Evolutionary conservation across 306 rosid species (phyloP).

Genomic region (Urtica urens): DNA sequence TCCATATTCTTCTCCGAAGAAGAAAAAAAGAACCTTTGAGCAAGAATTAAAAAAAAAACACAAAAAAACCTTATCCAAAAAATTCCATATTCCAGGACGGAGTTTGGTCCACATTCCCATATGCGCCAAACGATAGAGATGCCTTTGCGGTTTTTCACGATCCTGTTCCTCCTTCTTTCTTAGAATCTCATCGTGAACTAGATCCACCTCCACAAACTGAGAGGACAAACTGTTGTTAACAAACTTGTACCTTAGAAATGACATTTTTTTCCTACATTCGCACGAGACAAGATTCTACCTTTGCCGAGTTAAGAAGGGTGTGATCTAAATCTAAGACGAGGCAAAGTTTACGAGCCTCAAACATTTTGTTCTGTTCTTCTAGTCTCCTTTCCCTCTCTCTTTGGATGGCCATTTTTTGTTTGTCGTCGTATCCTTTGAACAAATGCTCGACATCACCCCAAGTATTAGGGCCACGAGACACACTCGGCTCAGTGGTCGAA

Average conservation of each 20-base stretch:
- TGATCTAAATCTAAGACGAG: conserved; percentile 98
- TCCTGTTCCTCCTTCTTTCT: conserved; percentile 87
- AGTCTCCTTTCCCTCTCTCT: conserved; percentile 91
- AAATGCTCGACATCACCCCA: conserved; percentile 91
- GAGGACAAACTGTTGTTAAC: conserved; percentile 15
- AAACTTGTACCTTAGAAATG: conserved; percentile 9
- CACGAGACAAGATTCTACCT: conserved; percentile 59
- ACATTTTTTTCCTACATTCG: conserved; percentile 10
- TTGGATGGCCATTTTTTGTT: conserved; percentile 90
- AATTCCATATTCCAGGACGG: conserved; percentile 95
- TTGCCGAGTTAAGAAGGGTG: conserved; percentile 96
- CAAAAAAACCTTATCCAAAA: conserved; percentile 79
- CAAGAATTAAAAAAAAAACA: conserved; percentile 3
- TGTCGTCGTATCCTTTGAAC: conserved; percentile 80
- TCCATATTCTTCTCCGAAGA: conserved; percentile 9
- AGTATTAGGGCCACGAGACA: conserved; percentile 37
- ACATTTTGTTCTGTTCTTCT: conserved; percentile 91
- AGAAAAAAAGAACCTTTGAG: conserved; percentile 5
- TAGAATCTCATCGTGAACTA: conserved; percentile 80
- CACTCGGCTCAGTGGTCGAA: conserved; percentile 36
- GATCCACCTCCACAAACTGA: conserved; percentile 95
- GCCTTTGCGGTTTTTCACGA: conserved; percentile 67
- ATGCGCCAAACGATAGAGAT: conserved; percentile 87
- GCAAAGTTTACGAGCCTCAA: conserved; percentile 74
- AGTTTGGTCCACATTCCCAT: conserved; percentile 99